Conservation (phyloP, 192 early-diverging fungal species). For the Gryganskiella cystojenkinii region DNA sequence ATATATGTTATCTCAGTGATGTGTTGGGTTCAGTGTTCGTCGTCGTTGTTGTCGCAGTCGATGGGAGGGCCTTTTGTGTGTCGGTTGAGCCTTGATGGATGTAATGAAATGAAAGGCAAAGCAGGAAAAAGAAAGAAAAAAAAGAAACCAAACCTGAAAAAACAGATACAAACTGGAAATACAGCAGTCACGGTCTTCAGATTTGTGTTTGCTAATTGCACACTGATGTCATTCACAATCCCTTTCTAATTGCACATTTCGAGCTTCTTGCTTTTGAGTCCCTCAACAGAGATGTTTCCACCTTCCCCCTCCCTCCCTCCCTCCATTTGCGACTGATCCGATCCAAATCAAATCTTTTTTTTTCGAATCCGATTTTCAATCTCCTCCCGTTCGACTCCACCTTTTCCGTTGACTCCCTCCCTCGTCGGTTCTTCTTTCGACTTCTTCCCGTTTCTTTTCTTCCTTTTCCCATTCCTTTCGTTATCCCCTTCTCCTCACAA, state of each 20-base stretch:
- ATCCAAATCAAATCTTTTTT: constrained; percentile 3
- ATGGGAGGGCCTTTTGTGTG: constrained; percentile 1
- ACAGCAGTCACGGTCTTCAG: constrained; percentile 3
- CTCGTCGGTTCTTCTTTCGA: neutral
- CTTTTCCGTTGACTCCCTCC: neutral
- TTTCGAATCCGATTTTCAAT: too few relatives aligned
- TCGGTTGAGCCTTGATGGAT: neutral
- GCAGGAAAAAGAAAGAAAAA: constrained; percentile 28
- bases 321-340: too few relatives aligned
- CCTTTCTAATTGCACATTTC: too few relatives aligned
- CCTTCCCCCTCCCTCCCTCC: too few relatives aligned
- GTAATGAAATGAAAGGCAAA: constrained; percentile 1
- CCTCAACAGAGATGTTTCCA: too few relatives aligned
- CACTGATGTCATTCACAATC: neutral
- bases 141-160: constrained; percentile 10
- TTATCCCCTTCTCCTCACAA: neutral
- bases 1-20: too few relatives aligned
- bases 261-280: too few relatives aligned
- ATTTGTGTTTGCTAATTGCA: neutral
- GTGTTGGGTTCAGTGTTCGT: too few relatives aligned
- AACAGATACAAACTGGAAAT: too few relatives aligned
- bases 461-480: constrained; percentile 7
- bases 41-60: too few relatives aligned
- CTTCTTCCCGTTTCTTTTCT: constrained; percentile 1
- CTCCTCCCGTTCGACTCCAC: neutral